Evolutionary conservation across 805 yeast genomes (phyloP).

Genomic region (Candida boidinii): DNA sequence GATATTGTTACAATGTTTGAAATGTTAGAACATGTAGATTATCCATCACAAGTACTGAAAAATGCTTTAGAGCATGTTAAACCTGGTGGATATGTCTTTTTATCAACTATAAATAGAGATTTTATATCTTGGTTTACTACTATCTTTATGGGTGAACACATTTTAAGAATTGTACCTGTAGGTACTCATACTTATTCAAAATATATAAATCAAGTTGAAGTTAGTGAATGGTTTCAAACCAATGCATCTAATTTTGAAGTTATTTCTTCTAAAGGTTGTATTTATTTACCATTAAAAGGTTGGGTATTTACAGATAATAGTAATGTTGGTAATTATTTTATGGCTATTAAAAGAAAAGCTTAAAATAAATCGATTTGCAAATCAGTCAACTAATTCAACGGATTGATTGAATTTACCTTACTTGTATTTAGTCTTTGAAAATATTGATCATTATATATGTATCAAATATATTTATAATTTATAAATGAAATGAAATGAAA

Average conservation of each 20-base stretch:
- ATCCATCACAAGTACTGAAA: conserved; percentile 66
- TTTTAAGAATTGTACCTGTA: conserved; percentile 73
- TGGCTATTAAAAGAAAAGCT: conserved; percentile 60
- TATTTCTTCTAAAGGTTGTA: conserved; percentile 65
- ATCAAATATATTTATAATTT: not conserved
- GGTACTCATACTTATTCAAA: conserved; percentile 89
- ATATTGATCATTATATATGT: no score
- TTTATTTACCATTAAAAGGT: conserved; percentile 75
- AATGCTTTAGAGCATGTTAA: conserved; percentile 61
- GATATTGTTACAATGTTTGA: conserved; percentile 90
- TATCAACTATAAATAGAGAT: conserved; percentile 91
- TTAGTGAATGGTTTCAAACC: conserved; percentile 53
- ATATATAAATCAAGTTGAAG: conserved; percentile 72
- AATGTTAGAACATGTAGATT: conserved; percentile 88
- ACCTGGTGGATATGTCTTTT: conserved; percentile 76
- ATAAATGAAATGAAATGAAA: no score
- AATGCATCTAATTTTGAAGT: conserved; percentile 39
- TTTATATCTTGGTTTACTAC: conserved; percentile 86
- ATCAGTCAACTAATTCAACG: no score
- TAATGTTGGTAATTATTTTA: conserved; percentile 74
- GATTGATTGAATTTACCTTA: no score
- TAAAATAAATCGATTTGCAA: not conserved
- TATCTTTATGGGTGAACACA: conserved; percentile 78
- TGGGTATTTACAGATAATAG: conserved; percentile 66
- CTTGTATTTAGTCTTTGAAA: no score